phyloP scores from a whole-genome alignment of 768 basidiomycete species.

The Boletales sp. region DNA sequence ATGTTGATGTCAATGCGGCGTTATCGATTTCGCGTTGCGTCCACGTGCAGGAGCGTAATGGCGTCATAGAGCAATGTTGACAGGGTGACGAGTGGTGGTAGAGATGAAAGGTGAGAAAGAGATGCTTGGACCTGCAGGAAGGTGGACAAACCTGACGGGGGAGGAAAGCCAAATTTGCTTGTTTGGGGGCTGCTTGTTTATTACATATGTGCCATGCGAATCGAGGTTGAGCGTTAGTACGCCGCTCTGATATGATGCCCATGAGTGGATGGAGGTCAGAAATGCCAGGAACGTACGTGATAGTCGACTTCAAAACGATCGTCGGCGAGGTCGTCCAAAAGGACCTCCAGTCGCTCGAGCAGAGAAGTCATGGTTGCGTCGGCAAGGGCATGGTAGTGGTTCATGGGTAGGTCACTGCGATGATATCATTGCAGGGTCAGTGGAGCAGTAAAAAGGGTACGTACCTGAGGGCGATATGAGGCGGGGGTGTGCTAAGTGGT shows the following conservation, averaged over 20 bases:
- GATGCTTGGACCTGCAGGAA: neutral
- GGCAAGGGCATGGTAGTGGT: constrained; percentile 66
- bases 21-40: constrained; percentile 3
- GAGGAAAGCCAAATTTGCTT: constrained; percentile 97
- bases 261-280: constrained; percentile 6
- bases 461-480: constrained; percentile 57
- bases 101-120: constrained; percentile 2
- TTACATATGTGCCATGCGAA: constrained; percentile 81
- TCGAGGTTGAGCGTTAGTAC: constrained; percentile 82
- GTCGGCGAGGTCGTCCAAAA: constrained; percentile 59
- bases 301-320: constrained; percentile 82
- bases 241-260: constrained; percentile 58
- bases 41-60: neutral
- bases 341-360: constrained; percentile 68
- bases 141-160: constrained; percentile 63
- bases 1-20: neutral
- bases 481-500: constrained; percentile 47
- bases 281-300: constrained; percentile 50
- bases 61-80: neutral
- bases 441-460: neutral
- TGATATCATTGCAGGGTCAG: neutral
- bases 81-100: neutral
- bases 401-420: constrained; percentile 51
- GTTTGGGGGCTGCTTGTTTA: constrained; percentile 97
- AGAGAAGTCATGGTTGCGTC: constrained; percentile 76